Evolutionary conservation across 2,329 filamentous ascomycete genomes (phyloP).

Genomic region (Fusarium sp.): DNA sequence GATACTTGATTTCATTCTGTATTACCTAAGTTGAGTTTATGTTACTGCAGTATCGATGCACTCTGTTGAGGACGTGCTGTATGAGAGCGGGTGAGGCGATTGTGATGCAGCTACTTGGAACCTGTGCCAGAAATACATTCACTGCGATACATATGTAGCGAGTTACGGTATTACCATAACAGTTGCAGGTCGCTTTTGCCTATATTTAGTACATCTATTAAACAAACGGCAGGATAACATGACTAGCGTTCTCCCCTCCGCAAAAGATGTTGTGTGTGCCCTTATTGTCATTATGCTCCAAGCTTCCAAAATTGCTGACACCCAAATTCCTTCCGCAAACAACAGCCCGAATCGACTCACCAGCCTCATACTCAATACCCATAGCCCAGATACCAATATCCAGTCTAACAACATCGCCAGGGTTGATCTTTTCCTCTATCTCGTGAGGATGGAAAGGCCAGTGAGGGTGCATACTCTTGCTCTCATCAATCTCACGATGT

Average conservation of each 20-base stretch:
- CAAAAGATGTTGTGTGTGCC: background rate
- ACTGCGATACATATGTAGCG: no score
- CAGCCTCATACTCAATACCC: constrained; percentile 20
- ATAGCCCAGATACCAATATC: constrained; percentile 21
- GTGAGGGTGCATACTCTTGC: constrained; percentile 19
- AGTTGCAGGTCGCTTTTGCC: no score
- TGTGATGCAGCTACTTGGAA: no score
- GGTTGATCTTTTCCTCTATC: background rate
- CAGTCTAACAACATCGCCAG: background rate
- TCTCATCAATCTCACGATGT: constrained; percentile 11
- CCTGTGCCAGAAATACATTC: no score
- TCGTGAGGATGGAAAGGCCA: constrained; percentile 24
- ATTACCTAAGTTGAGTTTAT: background rate
- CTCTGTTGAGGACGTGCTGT: no score
- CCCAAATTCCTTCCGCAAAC: constrained; percentile 3
- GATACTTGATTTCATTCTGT: no score
- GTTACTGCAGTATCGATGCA: no score
- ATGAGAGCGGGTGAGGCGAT: no score
- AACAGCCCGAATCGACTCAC: background rate
- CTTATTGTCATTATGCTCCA: constrained; percentile 16
- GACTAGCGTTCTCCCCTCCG: background rate
- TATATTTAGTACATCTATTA: background rate
- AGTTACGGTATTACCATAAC: no score
- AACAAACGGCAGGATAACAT: constrained; percentile 7
- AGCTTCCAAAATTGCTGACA: constrained; percentile 11